Evolutionary conservation across 1,139 yeast species (phyloP).

Genomic region (Candida buenavistaensis): DNA sequence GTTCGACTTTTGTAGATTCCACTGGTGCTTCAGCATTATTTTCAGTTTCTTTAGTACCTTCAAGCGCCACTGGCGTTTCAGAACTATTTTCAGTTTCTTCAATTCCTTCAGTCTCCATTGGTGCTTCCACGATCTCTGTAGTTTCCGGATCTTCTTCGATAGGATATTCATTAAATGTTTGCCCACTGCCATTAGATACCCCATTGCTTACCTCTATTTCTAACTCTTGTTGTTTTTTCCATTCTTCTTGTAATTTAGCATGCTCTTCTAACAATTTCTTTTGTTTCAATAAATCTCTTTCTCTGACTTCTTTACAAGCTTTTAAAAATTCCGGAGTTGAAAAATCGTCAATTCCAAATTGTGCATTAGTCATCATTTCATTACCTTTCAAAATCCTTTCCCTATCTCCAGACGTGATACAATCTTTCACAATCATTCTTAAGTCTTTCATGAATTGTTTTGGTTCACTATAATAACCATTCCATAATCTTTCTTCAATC

Average conservation of each 20-base stretch:
- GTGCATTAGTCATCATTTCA: constrained; percentile 96
- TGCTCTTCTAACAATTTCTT: constrained; percentile 45
- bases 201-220: neutral
- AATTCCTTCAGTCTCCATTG: neutral
- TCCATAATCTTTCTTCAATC: constrained; percentile 94
- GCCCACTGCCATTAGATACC: neutral
- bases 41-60: neutral
- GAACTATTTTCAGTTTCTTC: neutral
- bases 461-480: constrained; percentile 93
- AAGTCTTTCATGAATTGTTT: constrained; percentile 84
- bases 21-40: neutral
- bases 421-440: constrained; percentile 79
- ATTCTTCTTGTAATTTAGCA: constrained; percentile 25
- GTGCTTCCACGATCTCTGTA: neutral
- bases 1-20: constrained; percentile 1
- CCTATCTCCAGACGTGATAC: constrained; percentile 73
- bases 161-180: constrained; percentile 1
- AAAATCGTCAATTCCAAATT: constrained; percentile 91
- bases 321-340: constrained; percentile 68
- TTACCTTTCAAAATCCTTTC: constrained; percentile 86
- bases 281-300: constrained; percentile 63
- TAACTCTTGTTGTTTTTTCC: constrained; percentile 23
- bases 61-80: too few relatives aligned
- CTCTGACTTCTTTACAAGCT: constrained; percentile 74
- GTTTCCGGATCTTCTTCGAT: constrained; percentile 1